phyloP scores from a whole-genome alignment of 2,329 filamentous ascomycete species.

The Beauveria scarabaeidicola region DNA sequence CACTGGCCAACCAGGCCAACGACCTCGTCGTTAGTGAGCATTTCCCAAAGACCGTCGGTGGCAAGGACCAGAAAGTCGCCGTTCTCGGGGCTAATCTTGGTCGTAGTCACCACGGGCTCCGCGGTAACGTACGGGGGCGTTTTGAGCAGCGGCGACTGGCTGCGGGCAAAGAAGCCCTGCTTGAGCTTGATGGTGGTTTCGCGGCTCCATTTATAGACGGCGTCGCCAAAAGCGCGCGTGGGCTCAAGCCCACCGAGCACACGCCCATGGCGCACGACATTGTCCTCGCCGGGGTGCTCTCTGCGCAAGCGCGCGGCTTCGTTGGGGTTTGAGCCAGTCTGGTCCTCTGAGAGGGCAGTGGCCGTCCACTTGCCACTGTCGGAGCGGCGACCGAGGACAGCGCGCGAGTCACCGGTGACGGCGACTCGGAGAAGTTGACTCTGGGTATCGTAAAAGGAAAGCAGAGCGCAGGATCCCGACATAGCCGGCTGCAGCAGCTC shows the following conservation, averaged over 20 bases:
- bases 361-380: constrained; percentile 85
- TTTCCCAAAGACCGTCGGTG: constrained; percentile 96
- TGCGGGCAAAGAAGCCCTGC: constrained; percentile 78
- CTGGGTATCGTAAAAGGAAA: constrained; percentile 90
- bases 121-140: constrained; percentile 96
- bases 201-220: constrained; percentile 89
- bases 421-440: constrained; percentile 86
- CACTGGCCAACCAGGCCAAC: constrained; percentile 94
- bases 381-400: constrained; percentile 75
- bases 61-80: constrained; percentile 96
- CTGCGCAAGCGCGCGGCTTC: constrained; percentile 76
- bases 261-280: constrained; percentile 81
- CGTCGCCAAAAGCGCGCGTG: constrained; percentile 89
- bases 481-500: constrained; percentile 87
- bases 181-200: constrained; percentile 79
- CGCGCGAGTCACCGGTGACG: constrained; percentile 92
- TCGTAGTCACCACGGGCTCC: constrained; percentile 89
- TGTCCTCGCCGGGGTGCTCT: constrained; percentile 81
- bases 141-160: constrained; percentile 66
- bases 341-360: constrained; percentile 80
- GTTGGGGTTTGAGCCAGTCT: constrained; percentile 81
- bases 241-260: constrained; percentile 90
- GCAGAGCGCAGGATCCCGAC: constrained; percentile 91
- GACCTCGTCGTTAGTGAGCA: constrained; percentile 97
- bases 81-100: constrained; percentile 77